Conservation (phyloP, 768 basidiomycete species). For the Tulasnella sp. region DNA sequence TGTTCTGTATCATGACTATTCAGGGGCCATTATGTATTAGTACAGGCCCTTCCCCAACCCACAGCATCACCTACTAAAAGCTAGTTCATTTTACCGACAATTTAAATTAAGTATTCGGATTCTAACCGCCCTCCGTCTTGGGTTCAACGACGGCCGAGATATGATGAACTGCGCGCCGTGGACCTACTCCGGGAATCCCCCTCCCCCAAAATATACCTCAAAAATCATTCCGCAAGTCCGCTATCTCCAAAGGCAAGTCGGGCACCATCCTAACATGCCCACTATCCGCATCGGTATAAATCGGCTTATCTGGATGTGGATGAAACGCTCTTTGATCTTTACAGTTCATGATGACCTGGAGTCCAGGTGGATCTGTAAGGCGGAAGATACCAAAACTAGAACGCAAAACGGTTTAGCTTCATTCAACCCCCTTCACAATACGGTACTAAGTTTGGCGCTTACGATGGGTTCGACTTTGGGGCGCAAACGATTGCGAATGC, state of each 20-base stretch:
- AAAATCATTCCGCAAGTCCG: conserved; percentile 57
- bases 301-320: conserved; percentile 73
- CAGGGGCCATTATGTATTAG: background rate
- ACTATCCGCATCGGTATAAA: conserved; percentile 88
- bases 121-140: background rate
- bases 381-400: conserved; percentile 82
- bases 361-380: conserved; percentile 79
- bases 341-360: conserved; percentile 67
- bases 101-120: background rate
- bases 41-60: background rate
- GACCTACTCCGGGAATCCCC: background rate
- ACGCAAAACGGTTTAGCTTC: background rate
- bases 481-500: conserved; percentile 92
- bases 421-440: background rate
- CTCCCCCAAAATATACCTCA: too few species aligned
- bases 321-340: conserved; percentile 73
- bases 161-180: background rate
- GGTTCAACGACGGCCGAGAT: background rate
- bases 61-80: background rate
- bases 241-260: conserved; percentile 71
- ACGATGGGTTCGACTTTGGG: conserved; percentile 73
- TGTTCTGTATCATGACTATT: background rate
- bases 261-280: conserved; percentile 68
- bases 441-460: conserved; percentile 36
- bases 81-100: background rate